A percentile compares a stretch with the other conserved stretches of the same genome.
Conservation (phyloP, 371 early-diverging fungal genomes). For the Entomophthora muscae region DNA sequence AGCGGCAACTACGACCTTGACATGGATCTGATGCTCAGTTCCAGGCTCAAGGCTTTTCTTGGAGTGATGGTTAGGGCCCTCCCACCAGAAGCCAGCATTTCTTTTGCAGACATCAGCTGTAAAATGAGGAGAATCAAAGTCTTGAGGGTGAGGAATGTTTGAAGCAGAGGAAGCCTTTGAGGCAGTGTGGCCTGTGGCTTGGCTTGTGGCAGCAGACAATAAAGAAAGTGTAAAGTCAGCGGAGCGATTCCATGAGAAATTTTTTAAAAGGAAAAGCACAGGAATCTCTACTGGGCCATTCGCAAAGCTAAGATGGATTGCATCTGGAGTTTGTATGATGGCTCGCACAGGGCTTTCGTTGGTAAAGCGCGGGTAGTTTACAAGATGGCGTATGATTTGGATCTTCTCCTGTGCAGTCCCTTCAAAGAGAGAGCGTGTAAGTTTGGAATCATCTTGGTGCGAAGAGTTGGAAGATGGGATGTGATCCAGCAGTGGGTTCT, state of each 20-base stretch:
- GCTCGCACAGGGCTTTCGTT: background rate
- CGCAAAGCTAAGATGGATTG: background rate
- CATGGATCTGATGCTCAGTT: background rate
- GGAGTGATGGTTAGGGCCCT: background rate
- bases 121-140: no score
- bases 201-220: background rate
- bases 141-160: no score
- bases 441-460: background rate
- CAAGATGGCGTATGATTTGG: background rate
- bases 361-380: background rate
- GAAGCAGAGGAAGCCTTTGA: no score
- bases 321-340: background rate
- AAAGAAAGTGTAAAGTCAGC: background rate
- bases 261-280: background rate
- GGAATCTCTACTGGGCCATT: background rate
- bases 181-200: background rate
- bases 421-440: background rate
- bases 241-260: background rate
- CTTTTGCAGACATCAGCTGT: background rate
- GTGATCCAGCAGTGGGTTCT: constrained; percentile 28
- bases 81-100: background rate
- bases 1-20: background rate
- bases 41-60: background rate
- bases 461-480: background rate
- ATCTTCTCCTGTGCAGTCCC: background rate